Conservation (phyloP, 768 basidiomycete species). For the Lentinula lateritia region DNA sequence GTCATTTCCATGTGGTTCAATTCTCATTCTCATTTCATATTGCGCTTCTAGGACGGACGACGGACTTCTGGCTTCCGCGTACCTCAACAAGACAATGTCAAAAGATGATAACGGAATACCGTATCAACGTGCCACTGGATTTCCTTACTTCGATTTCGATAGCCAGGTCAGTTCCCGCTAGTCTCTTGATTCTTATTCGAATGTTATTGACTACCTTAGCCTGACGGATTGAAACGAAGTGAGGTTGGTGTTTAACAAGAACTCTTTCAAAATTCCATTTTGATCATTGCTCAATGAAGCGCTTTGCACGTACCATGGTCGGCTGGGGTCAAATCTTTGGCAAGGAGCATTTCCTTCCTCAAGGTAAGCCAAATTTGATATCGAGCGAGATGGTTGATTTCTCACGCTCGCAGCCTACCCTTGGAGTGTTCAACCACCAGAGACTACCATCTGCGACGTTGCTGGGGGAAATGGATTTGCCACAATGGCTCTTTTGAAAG, state of each 20-base stretch:
- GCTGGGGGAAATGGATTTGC: constrained; percentile 32
- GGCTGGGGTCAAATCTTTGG: constrained; percentile 23
- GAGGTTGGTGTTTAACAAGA: constrained; percentile 2
- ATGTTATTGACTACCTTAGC: constrained; percentile 1
- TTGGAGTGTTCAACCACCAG: constrained; percentile 23
- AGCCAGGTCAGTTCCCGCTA: constrained; percentile 3
- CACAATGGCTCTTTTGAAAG: constrained; percentile 25
- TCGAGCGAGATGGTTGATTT: too few relatives aligned
- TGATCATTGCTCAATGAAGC: constrained; percentile 5
- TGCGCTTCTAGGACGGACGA: constrained; percentile 13
- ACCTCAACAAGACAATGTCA: constrained; percentile 26
- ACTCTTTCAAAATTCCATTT: neutral
- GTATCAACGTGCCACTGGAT: constrained; percentile 13
- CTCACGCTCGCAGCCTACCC: constrained; percentile 21
- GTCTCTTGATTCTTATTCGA: neutral
- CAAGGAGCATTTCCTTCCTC: constrained; percentile 19
- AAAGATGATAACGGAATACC: constrained; percentile 4
- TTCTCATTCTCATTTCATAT: neutral
- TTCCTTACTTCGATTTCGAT: constrained; percentile 13
- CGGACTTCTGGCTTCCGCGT: constrained; percentile 15
- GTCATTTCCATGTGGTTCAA: neutral
- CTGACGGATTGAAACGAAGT: constrained; percentile 11
- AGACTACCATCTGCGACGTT: constrained; percentile 31
- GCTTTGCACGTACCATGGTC: constrained; percentile 25
- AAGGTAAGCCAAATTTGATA: constrained; percentile 13